Evolutionary conservation across 805 yeast genomes (phyloP), one percentile per base, ranked within the genome.

Genomic region (Kuraishia cidri): DNA sequence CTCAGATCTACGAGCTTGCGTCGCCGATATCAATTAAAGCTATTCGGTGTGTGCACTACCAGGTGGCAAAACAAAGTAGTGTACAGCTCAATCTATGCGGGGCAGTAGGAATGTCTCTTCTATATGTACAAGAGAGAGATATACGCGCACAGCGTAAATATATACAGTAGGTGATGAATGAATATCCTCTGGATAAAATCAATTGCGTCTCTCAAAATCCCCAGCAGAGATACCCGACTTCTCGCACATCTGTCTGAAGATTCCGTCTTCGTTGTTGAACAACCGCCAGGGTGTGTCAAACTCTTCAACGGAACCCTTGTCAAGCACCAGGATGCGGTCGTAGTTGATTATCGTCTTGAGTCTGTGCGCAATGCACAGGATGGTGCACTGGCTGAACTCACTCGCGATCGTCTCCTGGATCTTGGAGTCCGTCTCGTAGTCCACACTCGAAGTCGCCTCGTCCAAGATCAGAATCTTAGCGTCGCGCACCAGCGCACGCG

Each of bases 361-460:
- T 42, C 85, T 69, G 45, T 79, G 88, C 2, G 88, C 88, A 50
- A 79, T 76, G 48, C 86, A 77, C 31, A 80, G 49, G 28, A 81
- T 72, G 0, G 88, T 80, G 48, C 85, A 77, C 24, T 67, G 54
- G 8, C 57, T 53, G 47, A 81, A 81, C 43, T 78, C 83, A 3
- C 49, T 47, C 0, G 62, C 63, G 40, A 81, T 79, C 2, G 81
- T 75, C 0, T 51, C 33, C 50, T 81, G 88, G 40, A 80, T 69
- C 47, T 71, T 66, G 11, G 68, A 57, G 53, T 80, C 90, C 0
- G 88, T 79, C 42, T 72, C 81, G 47, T 74, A 74, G 50, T 81
- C 90, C 13, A 81, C 88, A 26, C 78, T 69, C 1, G 86, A 76
- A 0, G 90, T 81, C 3, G 88, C 88, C 52, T 81, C 90, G 51